Conservation (phyloP, 352 stramenopile species). For the Salisapilia sapeloensis region DNA sequence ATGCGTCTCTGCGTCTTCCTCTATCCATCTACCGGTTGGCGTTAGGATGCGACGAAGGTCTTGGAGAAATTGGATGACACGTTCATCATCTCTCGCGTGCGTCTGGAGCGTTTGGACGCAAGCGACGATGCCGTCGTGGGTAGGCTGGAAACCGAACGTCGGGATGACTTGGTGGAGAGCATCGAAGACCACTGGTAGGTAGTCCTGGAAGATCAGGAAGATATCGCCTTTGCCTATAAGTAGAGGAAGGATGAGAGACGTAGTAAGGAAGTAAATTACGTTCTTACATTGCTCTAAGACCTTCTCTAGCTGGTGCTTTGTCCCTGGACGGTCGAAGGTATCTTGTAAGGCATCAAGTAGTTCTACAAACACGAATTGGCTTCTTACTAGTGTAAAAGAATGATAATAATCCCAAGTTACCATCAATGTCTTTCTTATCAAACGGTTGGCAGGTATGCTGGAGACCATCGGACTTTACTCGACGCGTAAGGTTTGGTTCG, state of each 20-base stretch:
- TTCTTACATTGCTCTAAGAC: no score
- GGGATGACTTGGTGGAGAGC: slow-evolving; percentile 16
- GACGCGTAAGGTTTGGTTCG: no score
- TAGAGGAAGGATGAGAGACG: background rate
- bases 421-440: no score
- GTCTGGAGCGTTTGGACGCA: slow-evolving; percentile 19
- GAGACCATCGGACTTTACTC: no score
- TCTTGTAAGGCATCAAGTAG: no score
- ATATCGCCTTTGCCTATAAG: slow-evolving; percentile 20
- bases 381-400: no score
- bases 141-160: slow-evolving; percentile 23
- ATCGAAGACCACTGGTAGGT: slow-evolving; percentile 23
- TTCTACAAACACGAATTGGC: no score
- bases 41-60: slow-evolving; percentile 24
- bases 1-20: slow-evolving; percentile 25
- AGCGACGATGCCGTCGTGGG: slow-evolving; percentile 25
- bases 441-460: no score
- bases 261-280: no score
- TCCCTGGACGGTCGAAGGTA: no score
- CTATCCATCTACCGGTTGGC: slow-evolving; percentile 30
- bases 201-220: slow-evolving; percentile 28
- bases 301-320: no score
- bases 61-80: slow-evolving; percentile 19
- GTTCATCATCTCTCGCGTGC: slow-evolving; percentile 17
- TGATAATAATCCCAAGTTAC: no score